Percentiles rank a stretch among this genome's conserved stretches.
These are phyloP conservation scores for Gracilaria gracilis DNA, from an alignment of 23 red algal genomes.

Conservation along the genomic window DNA sequence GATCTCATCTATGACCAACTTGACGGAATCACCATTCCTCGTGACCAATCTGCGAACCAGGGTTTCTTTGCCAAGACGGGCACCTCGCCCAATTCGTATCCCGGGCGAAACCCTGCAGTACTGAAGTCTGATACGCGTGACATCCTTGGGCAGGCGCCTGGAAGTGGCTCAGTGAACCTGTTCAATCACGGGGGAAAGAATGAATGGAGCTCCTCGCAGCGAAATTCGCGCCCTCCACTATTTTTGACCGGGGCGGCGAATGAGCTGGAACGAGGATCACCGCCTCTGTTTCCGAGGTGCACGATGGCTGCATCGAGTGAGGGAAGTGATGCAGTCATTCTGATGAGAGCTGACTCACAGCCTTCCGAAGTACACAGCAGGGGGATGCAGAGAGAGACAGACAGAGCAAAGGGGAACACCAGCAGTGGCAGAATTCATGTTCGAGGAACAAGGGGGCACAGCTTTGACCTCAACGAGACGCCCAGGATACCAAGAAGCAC, in stretches of 20 bases:
- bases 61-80: not conserved
- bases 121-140: not conserved
- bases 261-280: not conserved
- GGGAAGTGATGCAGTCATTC: not conserved
- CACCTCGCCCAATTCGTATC: conserved; percentile 14
- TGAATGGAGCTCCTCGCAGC: not conserved
- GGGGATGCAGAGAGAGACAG: not conserved
- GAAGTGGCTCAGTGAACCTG: not conserved
- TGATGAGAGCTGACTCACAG: not conserved
- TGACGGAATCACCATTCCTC: not conserved
- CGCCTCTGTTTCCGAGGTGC: not conserved
- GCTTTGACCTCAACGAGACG: conserved; percentile 50
- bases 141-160: not conserved
- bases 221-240: not conserved
- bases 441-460: conserved; percentile 23
- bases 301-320: not conserved
- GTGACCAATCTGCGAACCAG: not conserved
- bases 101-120: not conserved
- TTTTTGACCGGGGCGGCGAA: not conserved
- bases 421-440: conserved; percentile 54
- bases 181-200: not conserved
- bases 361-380: no score
- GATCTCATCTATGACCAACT: conserved; percentile 42
- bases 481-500: conserved; percentile 11
- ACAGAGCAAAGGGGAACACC: not conserved